Conservation (phyloP, 768 basidiomycete genomes). For the Termitomyces sp. region DNA sequence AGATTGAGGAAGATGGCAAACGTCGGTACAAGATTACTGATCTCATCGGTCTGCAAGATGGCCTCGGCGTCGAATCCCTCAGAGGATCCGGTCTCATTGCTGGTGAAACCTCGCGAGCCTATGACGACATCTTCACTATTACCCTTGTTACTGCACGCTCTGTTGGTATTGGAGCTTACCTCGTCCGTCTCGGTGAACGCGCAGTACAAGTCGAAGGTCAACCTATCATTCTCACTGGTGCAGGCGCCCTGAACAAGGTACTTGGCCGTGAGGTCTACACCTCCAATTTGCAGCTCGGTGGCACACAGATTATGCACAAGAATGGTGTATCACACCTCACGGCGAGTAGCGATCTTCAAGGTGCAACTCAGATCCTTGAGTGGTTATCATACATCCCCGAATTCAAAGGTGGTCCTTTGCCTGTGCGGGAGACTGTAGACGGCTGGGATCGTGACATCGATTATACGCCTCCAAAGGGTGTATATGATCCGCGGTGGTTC, state of each 20-base stretch:
- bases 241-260: constrained; percentile 96
- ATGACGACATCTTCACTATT: constrained; percentile 99
- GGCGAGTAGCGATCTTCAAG: constrained; percentile 92
- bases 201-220: constrained; percentile 99
- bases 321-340: constrained; percentile 98
- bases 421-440: constrained; percentile 70
- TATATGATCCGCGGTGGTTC: constrained; percentile 98
- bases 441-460: constrained; percentile 90
- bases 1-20: constrained; percentile 86
- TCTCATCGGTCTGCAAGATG: constrained; percentile 96
- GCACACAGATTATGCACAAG: constrained; percentile 99
- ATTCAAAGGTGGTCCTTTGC: constrained; percentile 73
- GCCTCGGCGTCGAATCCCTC: constrained; percentile 93
- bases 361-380: constrained; percentile 88
- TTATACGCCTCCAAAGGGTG: constrained; percentile 88
- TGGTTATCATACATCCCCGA: constrained; percentile 96
- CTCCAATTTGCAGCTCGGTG: constrained; percentile 96
- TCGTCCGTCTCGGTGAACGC: constrained; percentile 95
- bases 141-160: constrained; percentile 98
- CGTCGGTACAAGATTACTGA: constrained; percentile 91
- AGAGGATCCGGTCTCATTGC: constrained; percentile 98
- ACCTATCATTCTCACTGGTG: constrained; percentile 98
- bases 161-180: constrained; percentile 98
- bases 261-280: constrained; percentile 99
- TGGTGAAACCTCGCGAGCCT: constrained; percentile 96